phyloP scores from a whole-genome alignment of 306 rosid genomes.

The Rosa lucieae region DNA sequence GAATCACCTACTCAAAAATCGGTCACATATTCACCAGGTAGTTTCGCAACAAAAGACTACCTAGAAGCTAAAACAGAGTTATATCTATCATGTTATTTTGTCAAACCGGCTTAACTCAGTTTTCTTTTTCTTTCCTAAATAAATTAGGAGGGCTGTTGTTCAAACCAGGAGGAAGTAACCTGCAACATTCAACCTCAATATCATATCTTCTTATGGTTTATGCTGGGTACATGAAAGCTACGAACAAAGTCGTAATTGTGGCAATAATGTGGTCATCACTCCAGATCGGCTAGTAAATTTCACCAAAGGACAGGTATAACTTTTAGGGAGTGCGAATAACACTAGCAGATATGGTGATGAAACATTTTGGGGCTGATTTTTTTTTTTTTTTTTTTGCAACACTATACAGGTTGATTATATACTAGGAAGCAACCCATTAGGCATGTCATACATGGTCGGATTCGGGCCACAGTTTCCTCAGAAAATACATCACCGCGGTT shows the following conservation, averaged over 20 bases:
- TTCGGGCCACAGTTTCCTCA: constrained; percentile 39
- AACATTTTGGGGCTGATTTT: neutral
- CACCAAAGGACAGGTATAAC: constrained; percentile 21
- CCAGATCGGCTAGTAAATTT: constrained; percentile 26
- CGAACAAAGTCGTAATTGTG: constrained; percentile 25
- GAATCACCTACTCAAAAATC: constrained; percentile 31
- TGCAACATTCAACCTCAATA: constrained; percentile 35
- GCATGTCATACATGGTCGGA: constrained; percentile 64
- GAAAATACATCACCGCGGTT: constrained; percentile 56
- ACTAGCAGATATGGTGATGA: neutral
- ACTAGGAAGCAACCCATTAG: constrained; percentile 11
- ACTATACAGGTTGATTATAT: constrained; percentile 10
- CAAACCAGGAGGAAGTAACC: constrained; percentile 36
- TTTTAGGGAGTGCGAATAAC: neutral
- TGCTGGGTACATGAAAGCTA: constrained; percentile 23
- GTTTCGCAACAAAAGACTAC: neutral
- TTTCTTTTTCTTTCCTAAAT: neutral
- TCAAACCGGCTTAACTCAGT: neutral
- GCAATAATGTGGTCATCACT: neutral
- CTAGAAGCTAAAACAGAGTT: neutral
- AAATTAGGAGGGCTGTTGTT: constrained; percentile 45
- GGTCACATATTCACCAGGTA: constrained; percentile 43
- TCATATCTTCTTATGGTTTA: constrained; percentile 50
- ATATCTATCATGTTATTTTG: neutral
- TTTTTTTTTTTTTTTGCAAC: too few species aligned